Percentiles rank a stretch among this genome's conserved stretches.
phyloP scores from a whole-genome alignment of 164 flowering plant species.

The Macadamia integrifolia region DNA sequence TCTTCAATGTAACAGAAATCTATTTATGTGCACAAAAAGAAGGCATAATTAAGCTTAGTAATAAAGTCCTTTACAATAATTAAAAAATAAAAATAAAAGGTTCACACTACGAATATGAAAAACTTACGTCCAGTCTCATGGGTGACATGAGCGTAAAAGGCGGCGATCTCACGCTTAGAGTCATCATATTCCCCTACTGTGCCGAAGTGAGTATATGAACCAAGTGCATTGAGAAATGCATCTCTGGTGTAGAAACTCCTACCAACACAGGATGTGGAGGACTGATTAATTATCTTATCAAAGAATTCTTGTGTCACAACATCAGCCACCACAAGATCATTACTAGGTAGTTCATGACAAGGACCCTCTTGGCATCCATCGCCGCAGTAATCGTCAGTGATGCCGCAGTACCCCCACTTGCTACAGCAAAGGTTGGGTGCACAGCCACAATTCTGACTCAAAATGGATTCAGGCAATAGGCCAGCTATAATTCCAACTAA shows the following conservation, averaged over 20 bases:
- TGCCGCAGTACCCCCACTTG: constrained; percentile 33
- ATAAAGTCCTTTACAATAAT: too few species aligned
- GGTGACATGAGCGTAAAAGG: constrained; percentile 24
- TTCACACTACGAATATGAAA: too few species aligned
- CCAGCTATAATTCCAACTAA: constrained; percentile 6
- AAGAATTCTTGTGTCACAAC: constrained; percentile 43
- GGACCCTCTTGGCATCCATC: constrained; percentile 39
- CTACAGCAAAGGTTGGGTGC: constrained; percentile 20
- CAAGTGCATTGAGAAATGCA: constrained; percentile 37
- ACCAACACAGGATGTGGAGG: constrained; percentile 36
- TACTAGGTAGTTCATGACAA: constrained; percentile 20
- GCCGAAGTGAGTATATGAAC: constrained; percentile 42
- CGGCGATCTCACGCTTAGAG: constrained; percentile 65
- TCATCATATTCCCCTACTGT: constrained; percentile 34
- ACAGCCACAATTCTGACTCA: constrained; percentile 28
- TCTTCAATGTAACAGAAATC: too few species aligned
- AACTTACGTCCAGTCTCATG: too few species aligned
- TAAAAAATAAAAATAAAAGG: too few species aligned
- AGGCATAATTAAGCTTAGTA: too few species aligned
- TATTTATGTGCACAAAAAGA: too few species aligned
- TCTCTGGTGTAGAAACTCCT: constrained; percentile 43
- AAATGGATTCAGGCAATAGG: not conserved
- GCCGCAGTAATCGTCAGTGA: constrained; percentile 35
- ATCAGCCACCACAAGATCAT: constrained; percentile 22
- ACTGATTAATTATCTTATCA: constrained; percentile 31